phyloP scores from a whole-genome alignment of 768 basidiomycete species.

The Leccinum variicolor region DNA sequence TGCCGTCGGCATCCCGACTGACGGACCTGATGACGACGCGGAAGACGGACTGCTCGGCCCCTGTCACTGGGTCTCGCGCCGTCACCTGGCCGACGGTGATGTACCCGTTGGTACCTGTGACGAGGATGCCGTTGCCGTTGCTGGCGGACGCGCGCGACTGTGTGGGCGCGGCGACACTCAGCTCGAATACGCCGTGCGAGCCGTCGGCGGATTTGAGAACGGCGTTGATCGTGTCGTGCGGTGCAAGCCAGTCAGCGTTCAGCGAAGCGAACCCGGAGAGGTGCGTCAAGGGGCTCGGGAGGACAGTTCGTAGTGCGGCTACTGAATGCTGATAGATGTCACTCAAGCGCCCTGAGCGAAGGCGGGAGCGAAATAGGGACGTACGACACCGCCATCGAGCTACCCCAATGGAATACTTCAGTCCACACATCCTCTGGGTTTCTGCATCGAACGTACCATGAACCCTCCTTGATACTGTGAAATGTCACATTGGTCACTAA shows the following conservation, averaged over 20 bases:
- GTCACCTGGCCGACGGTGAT: slow-evolving; percentile 42
- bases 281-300: slow-evolving; percentile 48
- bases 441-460: slow-evolving; percentile 48
- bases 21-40: slow-evolving; percentile 39
- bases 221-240: slow-evolving; percentile 75
- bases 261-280: slow-evolving; percentile 66
- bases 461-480: slow-evolving; percentile 77
- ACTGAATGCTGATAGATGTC: slow-evolving; percentile 54
- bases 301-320: slow-evolving; percentile 59
- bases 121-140: slow-evolving; percentile 31
- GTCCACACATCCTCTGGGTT: not conserved
- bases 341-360: not conserved
- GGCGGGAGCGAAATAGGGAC: slow-evolving; percentile 23
- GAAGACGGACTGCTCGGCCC: slow-evolving; percentile 24
- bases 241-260: slow-evolving; percentile 67
- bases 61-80: slow-evolving; percentile 22
- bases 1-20: slow-evolving; percentile 19
- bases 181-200: slow-evolving; percentile 56
- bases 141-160: slow-evolving; percentile 32
- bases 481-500: not conserved
- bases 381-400: slow-evolving; percentile 77
- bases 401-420: slow-evolving; percentile 27
- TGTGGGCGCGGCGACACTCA: slow-evolving; percentile 61
- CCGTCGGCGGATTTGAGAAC: slow-evolving; percentile 45
- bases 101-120: slow-evolving; percentile 66